Evolutionary conservation across 768 basidiomycete species (phyloP).

Genomic region (Mycena maculata): DNA sequence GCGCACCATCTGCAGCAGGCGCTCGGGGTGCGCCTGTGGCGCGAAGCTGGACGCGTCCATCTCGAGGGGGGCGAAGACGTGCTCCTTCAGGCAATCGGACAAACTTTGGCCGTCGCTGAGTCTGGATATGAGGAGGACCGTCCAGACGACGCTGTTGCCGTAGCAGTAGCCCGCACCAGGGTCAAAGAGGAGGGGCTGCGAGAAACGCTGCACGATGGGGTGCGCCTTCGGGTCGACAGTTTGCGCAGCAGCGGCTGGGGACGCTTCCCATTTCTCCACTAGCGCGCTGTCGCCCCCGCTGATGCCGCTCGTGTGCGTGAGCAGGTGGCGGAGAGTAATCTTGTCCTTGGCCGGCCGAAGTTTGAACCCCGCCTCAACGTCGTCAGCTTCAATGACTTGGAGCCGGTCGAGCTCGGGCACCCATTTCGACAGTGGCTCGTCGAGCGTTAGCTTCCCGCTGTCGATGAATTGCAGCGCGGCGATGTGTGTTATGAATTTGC

Average conservation of each 20-base stretch:
- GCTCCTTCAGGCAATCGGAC: background rate
- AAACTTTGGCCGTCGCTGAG: background rate
- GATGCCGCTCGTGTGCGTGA: constrained; percentile 29
- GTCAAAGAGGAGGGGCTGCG: constrained; percentile 22
- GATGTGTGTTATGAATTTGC: constrained; percentile 30
- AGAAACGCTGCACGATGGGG: background rate
- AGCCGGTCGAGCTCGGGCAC: constrained; percentile 21
- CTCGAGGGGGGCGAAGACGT: constrained; percentile 19
- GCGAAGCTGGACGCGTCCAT: constrained; percentile 9
- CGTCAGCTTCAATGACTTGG: background rate
- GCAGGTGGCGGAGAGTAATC: constrained; percentile 33
- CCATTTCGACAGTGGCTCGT: constrained; percentile 18
- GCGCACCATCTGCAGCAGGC: constrained; percentile 24
- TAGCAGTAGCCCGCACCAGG: constrained; percentile 30
- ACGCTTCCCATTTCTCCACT: constrained; percentile 12
- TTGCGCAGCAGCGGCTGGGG: too few species aligned
- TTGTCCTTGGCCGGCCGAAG: constrained; percentile 2
- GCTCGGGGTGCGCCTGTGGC: constrained; percentile 1
- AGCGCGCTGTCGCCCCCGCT: constrained; percentile 19
- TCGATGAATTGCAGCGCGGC: constrained; percentile 28
- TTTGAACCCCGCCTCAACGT: constrained; percentile 2
- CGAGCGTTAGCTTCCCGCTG: constrained; percentile 9
- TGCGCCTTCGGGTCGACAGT: background rate
- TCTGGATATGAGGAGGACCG: constrained; percentile 11
- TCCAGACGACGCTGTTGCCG: constrained; percentile 25